A percentile compares a stretch with the other conserved stretches of the same genome.
phyloP scores from a whole-genome alignment of 768 basidiomycete genomes.

The Mycena metata region DNA sequence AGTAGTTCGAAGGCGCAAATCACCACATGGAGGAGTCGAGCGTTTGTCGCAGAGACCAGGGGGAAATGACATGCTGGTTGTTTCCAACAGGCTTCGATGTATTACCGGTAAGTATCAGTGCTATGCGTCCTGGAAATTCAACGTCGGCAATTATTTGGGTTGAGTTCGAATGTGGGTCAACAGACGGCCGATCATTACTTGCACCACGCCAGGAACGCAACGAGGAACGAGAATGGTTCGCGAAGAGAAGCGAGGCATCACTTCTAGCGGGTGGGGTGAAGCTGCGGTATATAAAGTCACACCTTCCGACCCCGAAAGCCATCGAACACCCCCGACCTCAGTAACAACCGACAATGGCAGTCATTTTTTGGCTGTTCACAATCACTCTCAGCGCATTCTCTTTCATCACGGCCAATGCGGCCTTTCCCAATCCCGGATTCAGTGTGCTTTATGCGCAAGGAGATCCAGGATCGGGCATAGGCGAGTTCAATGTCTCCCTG shows the following conservation, averaged over 20 bases:
- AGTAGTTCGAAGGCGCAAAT: not conserved
- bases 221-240: not conserved
- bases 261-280: not conserved
- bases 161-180: conserved; percentile 3
- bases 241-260: conserved; percentile 2
- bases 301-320: conserved; percentile 1
- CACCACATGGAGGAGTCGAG: not conserved
- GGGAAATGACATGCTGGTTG: not conserved
- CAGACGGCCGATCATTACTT: not conserved
- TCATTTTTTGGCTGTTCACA: conserved; percentile 3
- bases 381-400: conserved; percentile 7
- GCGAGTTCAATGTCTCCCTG: conserved; percentile 2
- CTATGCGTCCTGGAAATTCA: conserved; percentile 1
- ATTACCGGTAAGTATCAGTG: conserved; percentile 3
- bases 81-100: not conserved
- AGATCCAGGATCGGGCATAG: conserved; percentile 5
- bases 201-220: not conserved
- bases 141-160: not conserved
- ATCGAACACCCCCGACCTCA: conserved; percentile 1
- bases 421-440: not conserved
- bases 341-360: conserved; percentile 3
- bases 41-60: not conserved
- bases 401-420: conserved; percentile 4
- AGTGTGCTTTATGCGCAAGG: conserved; percentile 11
- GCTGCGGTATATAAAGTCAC: not conserved